Evolutionary conservation across 257 asterid genomes (phyloP), one percentile per base, ranked within the genome.

Genomic region (Solanum microdontum): DNA sequence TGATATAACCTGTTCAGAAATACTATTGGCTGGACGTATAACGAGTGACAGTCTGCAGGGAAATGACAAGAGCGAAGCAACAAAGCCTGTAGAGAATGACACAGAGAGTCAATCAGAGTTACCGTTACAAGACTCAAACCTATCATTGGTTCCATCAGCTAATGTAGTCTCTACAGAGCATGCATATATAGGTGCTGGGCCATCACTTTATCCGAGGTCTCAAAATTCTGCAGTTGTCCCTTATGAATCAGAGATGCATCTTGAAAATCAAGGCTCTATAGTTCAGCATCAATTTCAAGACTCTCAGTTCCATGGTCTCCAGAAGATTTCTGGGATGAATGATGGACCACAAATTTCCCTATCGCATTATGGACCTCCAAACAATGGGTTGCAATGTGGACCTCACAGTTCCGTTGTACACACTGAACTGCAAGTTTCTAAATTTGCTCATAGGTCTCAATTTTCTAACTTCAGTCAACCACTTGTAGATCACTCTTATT

Each of bases 101-200:
- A 86, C 77, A 45, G 90, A 85, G 39, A 88, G 55, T n/a, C 91
- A 89, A 62, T 75, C 88, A 8, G 87, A 88, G 80, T 89, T 90
- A 39, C 89, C 84, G 1, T 92, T 86, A 72, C 82, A 92, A 82
- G 90, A 91, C 85, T 73, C 84, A 28, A 84, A 92, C 89, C 80
- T 69, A 82, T 87, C 92, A 85, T 55, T 93, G 23, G 64, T 69
- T 85, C 92, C 91, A 85, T 88, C 94, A 60, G 90, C 92, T 23
- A 87, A 90, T 84, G 55, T 70, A 68, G 84, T 74, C 45, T 88
- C 90, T 17, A 79, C 64, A 17, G 83, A 76, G 26, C 86, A 48
- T 64, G 21, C 84, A 48, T 30, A 55, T 76, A 70, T 72, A 33
- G 89, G 87, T 43, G 87, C 66, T 32, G 89, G 88, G 45, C 87